Base-by-base conservation (phyloP, 164 flowering plant genomes). In the Tetrastigma voinierianum region DNA sequence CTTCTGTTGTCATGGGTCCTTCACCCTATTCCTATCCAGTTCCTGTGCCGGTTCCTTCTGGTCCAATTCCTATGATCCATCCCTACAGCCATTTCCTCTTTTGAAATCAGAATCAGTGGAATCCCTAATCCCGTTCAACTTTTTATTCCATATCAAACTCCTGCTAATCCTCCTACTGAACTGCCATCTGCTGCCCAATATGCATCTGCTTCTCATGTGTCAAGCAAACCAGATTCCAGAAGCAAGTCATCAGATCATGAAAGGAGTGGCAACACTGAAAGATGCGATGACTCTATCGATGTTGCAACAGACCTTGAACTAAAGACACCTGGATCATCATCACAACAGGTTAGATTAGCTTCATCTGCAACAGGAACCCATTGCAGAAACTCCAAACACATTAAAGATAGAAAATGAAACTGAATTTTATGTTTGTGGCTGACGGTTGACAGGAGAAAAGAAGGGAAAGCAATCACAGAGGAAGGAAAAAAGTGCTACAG, bases 281-380 rank as follows among this genome's bases (percentile, higher is more conserved):
- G 70, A 65, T 71, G 73, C 32, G 81, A 81, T 10, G 86, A 76
- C 58, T 84, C 90, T 16, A 74, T 79, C 74, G 94, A 86, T 25
- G 93, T 91, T 9, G 91, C 74, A 4, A 89, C 93, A 19, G 88
- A 88, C 18, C 75, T 90, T 76, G 90, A 86, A 59, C 89, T 90
- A 10, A 90, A 90, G 79, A 85, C 77, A 19, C 93, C 91, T 44
- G 96, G 93, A 62, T 86, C 88, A 47, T 72, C 82, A n/a, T 59
- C 74, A 25, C 82, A 77, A 44, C 83, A 83, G 93, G 91, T 88
- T 43, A 46, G 60, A 58, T 49, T 23, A 0, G 16, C 40, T 32
- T 43, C 9, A 25, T 44, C 3, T 24, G 2, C 19, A 51, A 16
- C 17, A 43, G 13, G 40, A 32, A 32, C 40, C 16, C 32, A 9